Conservation (phyloP, 768 basidiomycete species). For the Lentinula edodes region DNA sequence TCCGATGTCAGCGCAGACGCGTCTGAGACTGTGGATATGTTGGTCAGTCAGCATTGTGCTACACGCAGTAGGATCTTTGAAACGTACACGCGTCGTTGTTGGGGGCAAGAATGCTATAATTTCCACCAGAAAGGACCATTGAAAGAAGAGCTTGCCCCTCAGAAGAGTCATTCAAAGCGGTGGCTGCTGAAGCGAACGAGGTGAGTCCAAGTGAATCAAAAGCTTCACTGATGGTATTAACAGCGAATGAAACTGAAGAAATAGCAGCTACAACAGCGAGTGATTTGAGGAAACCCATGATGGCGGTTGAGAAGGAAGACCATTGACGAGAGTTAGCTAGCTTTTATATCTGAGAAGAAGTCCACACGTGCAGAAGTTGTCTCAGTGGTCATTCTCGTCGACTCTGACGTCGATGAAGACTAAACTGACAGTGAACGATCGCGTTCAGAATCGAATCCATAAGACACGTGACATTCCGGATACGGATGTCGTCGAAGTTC, state of each 20-base stretch:
- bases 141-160: slow-evolving; percentile 38
- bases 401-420: too few species aligned
- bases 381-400: not conserved
- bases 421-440: too few species aligned
- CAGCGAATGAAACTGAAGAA: slow-evolving; percentile 22
- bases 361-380: not conserved
- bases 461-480: too few species aligned
- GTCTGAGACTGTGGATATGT: not conserved
- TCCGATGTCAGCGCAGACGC: not conserved
- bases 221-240: slow-evolving; percentile 25
- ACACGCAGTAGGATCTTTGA: not conserved
- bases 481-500: too few species aligned
- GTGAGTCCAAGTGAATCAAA: slow-evolving; percentile 36
- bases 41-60: too few species aligned
- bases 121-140: slow-evolving; percentile 30
- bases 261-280: slow-evolving; percentile 14
- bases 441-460: too few species aligned
- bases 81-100: slow-evolving; percentile 48
- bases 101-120: slow-evolving; percentile 54
- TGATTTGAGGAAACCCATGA: not conserved
- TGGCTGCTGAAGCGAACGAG: slow-evolving; percentile 31
- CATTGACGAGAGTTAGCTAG: not conserved
- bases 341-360: too few species aligned
- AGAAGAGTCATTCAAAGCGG: slow-evolving; percentile 36
- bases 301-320: not conserved